A percentile compares a stretch with the other conserved stretches of the same genome.
Evolutionary conservation across 2,329 filamentous ascomycete genomes (phyloP).

Genomic region (Beauveria caledonica): DNA sequence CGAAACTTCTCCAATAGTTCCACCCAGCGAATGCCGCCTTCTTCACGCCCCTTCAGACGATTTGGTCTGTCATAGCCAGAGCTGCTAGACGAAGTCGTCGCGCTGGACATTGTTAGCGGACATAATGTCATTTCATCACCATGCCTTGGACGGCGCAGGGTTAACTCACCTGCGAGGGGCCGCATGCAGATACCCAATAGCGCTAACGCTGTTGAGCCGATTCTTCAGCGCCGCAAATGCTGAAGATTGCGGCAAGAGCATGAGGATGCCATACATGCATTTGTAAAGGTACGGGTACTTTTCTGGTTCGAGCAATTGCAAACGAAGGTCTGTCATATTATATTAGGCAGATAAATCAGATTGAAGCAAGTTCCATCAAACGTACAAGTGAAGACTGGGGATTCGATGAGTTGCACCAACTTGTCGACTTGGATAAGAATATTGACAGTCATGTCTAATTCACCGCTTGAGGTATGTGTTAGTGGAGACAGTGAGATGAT

Average conservation of each 20-base stretch:
- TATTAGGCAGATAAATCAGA: neutral
- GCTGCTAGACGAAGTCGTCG: slow-evolving; percentile 38
- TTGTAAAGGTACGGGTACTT: slow-evolving; percentile 94
- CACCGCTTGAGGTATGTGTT: slow-evolving; percentile 52
- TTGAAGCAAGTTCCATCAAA: slow-evolving; percentile 6
- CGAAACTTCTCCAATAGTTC: slow-evolving; percentile 94
- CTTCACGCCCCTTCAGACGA: slow-evolving; percentile 72
- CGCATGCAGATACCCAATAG: slow-evolving; percentile 89
- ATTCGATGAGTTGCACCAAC: slow-evolving; percentile 91
- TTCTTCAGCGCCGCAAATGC: slow-evolving; percentile 97
- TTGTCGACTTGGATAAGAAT: slow-evolving; percentile 99
- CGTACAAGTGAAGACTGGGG: slow-evolving; percentile 93
- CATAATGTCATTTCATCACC: neutral
- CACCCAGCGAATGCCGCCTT: slow-evolving; percentile 79
- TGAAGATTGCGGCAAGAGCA: slow-evolving; percentile 96
- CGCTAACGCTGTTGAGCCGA: slow-evolving; percentile 90
- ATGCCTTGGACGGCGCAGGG: neutral
- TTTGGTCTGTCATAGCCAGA: slow-evolving; percentile 65
- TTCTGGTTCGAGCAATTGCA: slow-evolving; percentile 92
- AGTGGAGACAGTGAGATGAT: neutral
- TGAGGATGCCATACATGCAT: slow-evolving; percentile 91
- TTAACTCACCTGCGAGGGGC: slow-evolving; percentile 64
- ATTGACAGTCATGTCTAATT: slow-evolving; percentile 97
- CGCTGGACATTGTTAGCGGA: slow-evolving; percentile 21
- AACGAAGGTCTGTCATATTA: slow-evolving; percentile 63